These are phyloP conservation scores for Mortierella sp. DNA, from an alignment of 371 early-diverging fungal species.

Conservation along the genomic window DNA sequence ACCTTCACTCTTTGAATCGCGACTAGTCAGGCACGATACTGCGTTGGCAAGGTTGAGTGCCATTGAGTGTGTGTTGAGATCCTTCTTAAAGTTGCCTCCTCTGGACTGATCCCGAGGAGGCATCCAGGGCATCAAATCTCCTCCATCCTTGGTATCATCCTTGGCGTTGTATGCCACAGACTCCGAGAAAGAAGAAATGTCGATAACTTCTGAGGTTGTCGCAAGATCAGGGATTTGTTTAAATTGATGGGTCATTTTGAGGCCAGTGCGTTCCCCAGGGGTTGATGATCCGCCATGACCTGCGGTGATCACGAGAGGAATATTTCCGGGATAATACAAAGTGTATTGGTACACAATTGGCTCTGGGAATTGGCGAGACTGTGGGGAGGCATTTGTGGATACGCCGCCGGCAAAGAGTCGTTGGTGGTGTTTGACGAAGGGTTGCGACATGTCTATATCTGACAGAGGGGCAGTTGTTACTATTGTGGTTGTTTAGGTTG, in stretches of 20 bases:
- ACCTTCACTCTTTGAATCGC: not conserved
- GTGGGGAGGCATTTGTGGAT: not conserved
- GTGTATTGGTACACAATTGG: conserved; percentile 48
- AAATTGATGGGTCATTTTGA: conserved; percentile 35
- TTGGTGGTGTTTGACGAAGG: not conserved
- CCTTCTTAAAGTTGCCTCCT: conserved; percentile 38
- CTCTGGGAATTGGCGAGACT: conserved; percentile 7
- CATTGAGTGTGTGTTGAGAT: conserved; percentile 41
- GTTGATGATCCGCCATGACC: conserved; percentile 32
- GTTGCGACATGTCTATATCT: not conserved
- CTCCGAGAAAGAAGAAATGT: conserved; percentile 15
- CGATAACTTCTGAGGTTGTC: not conserved
- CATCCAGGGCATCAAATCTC: conserved; percentile 32
- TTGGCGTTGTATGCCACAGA: conserved; percentile 4
- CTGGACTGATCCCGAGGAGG: conserved; percentile 24
- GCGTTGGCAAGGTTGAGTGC: conserved; percentile 44
- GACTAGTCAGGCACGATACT: conserved; percentile 24
- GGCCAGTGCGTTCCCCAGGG: conserved; percentile 23
- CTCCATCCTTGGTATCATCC: not conserved
- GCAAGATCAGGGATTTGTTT: conserved; percentile 20
- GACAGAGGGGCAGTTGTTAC: not conserved
- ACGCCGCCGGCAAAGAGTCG: not conserved
- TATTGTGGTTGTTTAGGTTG: conserved; percentile 1
- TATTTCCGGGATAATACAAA: conserved; percentile 49
- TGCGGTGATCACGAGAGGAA: conserved; percentile 40